phyloP scores from a whole-genome alignment of 2,329 filamentous ascomycete genomes.

The Emmonsiellopsis sp. region DNA sequence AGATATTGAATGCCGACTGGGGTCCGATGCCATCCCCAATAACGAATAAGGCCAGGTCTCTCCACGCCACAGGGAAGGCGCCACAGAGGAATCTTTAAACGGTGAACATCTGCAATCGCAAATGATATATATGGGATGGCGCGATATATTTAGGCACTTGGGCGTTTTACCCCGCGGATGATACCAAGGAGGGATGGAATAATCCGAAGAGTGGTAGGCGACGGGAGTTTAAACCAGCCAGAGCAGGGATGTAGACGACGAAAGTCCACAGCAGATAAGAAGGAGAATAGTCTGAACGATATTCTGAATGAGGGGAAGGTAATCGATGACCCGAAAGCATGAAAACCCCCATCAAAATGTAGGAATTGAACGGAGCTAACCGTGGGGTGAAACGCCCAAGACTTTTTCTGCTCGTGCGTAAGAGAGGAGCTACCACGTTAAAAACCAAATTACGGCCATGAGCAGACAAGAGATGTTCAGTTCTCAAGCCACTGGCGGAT shows the following conservation, averaged over 20 bases:
- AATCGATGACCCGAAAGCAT: slow-evolving; percentile 9
- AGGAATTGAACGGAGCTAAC: slow-evolving; percentile 24
- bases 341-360: slow-evolving; percentile 14
- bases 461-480: slow-evolving; percentile 3
- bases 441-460: slow-evolving; percentile 13
- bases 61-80: slow-evolving; percentile 8
- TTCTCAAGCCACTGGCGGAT: background rate
- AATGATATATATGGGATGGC: slow-evolving; percentile 5
- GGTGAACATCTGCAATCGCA: slow-evolving; percentile 5
- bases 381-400: slow-evolving; percentile 29
- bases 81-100: slow-evolving; percentile 7
- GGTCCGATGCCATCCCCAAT: slow-evolving; percentile 12
- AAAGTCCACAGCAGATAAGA: slow-evolving; percentile 11
- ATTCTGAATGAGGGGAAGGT: slow-evolving; percentile 10
- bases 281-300: slow-evolving; percentile 10
- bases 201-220: background rate
- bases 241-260: slow-evolving; percentile 7
- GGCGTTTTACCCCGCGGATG: slow-evolving; percentile 5
- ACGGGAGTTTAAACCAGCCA: slow-evolving; percentile 1
- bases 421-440: slow-evolving; percentile 6
- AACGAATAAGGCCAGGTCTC: slow-evolving; percentile 7
- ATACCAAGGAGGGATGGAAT: slow-evolving; percentile 5
- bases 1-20: slow-evolving; percentile 6
- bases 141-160: slow-evolving; percentile 1
- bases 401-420: slow-evolving; percentile 13